Evolutionary conservation across 169 alveolate genomes (phyloP).

Genomic region (Cryptosporidium viatorum): DNA sequence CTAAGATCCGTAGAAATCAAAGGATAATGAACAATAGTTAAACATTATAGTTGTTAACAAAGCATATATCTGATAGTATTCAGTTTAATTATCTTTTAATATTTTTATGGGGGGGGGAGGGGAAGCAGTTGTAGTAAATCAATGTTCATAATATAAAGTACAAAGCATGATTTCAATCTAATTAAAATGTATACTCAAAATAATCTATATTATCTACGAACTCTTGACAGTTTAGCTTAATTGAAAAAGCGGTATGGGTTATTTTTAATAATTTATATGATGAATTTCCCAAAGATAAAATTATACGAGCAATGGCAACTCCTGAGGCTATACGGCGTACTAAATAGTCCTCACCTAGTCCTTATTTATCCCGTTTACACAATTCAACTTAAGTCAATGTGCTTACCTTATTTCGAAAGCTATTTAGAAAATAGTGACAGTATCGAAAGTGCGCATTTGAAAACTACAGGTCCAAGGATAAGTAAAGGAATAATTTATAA

Average conservation of each 20-base stretch:
- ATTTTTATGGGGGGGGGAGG: background rate
- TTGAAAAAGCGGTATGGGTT: background rate
- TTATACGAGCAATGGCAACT: slow-evolving; percentile 65
- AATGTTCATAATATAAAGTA: background rate
- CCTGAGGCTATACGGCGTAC: slow-evolving; percentile 45
- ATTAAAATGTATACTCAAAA: too few species aligned
- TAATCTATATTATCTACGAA: background rate
- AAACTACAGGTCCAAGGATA: background rate
- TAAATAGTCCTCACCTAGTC: slow-evolving; percentile 54
- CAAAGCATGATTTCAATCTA: too few species aligned
- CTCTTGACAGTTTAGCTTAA: background rate
- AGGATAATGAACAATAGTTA: background rate
- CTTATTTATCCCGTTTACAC: slow-evolving; percentile 62
- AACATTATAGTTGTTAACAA: too few species aligned
- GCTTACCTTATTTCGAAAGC: slow-evolving; percentile 41
- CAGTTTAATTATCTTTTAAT: background rate
- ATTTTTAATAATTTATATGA: background rate
- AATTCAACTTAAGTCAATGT: slow-evolving; percentile 46
- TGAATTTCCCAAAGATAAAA: slow-evolving; percentile 31
- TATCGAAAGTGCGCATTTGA: background rate
- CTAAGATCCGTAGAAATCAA: background rate
- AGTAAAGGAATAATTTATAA: slow-evolving; percentile 2
- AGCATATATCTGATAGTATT: background rate
- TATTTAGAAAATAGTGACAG: background rate
- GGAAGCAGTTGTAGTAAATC: too few species aligned